Evolutionary conservation across 208 protist genomes (phyloP), one percentile per base, ranked within the genome.

Genomic region (Leishmania tarentolae): DNA sequence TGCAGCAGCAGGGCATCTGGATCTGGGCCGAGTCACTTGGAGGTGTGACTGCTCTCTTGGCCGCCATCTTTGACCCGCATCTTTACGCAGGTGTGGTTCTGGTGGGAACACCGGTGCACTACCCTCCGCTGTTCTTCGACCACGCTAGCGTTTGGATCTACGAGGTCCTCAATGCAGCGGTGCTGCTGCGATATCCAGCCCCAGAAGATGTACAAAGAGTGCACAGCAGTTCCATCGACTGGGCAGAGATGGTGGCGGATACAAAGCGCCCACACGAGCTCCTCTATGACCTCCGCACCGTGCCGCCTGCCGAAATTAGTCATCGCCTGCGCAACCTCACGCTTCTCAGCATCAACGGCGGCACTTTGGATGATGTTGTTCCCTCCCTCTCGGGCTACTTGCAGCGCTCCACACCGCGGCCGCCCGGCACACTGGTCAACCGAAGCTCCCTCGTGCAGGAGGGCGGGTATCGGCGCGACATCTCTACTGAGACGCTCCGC

Each of bases 21-120:
- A 63, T 95, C 0, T 95, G 91, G 91, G 87, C 87, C 6, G 93
- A 95, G 80, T 96, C 93, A 0, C 75, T 95, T 0, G 93, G 93
- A 37, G 91, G 93, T n/a, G 83, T 88, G 42, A 79, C 94, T 28
- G 83, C 78, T 15, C 63, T 94, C 28, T 77, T 94, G 19, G 91
- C 91, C 3, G 83, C 91, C 3, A 2, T 96, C 17, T 46, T 96
- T 53, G 78, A 82, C 24, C 93, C 93, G 28, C 70, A 93, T 15
- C 66, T 95, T 53, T 88, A 92, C 73, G 91, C 91, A 21, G 93
- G 93, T 3, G 81, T 95, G 59, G 87, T 95, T 0, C 81, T 94
- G 77, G 88, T 94, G 2, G 92, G 87, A 15, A 86, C 91, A 11
- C 93, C 93, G 11, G 74, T 89, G 44, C 91, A 89, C 57, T 94